Conservation (phyloP, 371 early-diverging fungal genomes). For the Haplosporangium sp. region DNA sequence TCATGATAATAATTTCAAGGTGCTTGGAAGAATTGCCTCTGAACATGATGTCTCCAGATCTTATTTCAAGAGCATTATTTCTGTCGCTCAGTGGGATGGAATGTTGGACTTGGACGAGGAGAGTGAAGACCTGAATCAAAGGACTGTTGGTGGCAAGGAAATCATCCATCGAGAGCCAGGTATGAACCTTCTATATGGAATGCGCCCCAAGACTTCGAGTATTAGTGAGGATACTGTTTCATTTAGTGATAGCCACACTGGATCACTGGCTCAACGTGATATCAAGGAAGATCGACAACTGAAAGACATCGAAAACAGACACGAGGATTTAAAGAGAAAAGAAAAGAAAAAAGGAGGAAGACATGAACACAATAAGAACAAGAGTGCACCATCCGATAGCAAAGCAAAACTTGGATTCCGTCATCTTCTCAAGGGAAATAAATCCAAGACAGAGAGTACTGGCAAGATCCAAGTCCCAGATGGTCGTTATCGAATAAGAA, state of each 20-base stretch:
- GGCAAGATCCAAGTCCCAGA: constrained; percentile 15
- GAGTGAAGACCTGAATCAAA: neutral
- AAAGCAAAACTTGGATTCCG: constrained; percentile 1
- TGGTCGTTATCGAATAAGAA: constrained; percentile 26
- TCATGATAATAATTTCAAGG: neutral
- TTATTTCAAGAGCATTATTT: neutral
- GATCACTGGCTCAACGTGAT: constrained; percentile 5
- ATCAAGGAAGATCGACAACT: neutral
- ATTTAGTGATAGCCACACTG: neutral
- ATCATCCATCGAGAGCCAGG: constrained; percentile 15
- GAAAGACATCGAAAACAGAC: no score
- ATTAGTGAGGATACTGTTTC: neutral
- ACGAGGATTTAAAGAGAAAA: neutral
- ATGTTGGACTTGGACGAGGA: constrained; percentile 10
- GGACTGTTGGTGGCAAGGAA: neutral
- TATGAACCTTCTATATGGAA: constrained; percentile 27
- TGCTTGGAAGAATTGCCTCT: constrained; percentile 23
- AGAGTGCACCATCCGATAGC: neutral
- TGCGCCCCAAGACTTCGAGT: constrained; percentile 7
- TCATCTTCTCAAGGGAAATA: neutral
- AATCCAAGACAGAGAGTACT: neutral
- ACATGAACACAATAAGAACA: neutral
- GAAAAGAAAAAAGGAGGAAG: neutral
- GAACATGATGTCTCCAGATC: constrained; percentile 21
- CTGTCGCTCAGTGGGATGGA: constrained; percentile 31